Evolutionary conservation across 768 basidiomycete species (phyloP).

Genomic region (Coprinellus aureogranulatus): DNA sequence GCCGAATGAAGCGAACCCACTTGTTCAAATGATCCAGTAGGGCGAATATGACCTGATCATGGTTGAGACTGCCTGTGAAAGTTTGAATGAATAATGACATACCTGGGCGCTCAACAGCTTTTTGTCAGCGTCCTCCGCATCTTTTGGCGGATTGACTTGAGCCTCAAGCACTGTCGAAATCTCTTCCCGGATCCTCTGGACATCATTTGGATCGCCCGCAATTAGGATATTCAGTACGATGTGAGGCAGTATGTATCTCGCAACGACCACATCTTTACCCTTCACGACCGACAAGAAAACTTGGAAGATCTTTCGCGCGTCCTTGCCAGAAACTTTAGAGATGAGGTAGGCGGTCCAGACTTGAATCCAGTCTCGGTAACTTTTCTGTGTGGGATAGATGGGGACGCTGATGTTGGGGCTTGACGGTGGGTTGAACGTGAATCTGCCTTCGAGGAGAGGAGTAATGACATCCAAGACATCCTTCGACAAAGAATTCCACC

Average conservation of each 20-base stretch:
- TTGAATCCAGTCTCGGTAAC: slow-evolving; percentile 97
- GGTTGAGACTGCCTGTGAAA: background rate
- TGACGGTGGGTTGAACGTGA: slow-evolving; percentile 47
- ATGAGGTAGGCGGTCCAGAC: slow-evolving; percentile 84
- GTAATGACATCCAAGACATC: slow-evolving; percentile 83
- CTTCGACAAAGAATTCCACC: slow-evolving; percentile 80
- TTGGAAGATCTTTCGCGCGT: slow-evolving; percentile 69
- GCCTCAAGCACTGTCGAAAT: slow-evolving; percentile 81
- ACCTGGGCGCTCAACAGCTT: slow-evolving; percentile 94
- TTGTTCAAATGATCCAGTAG: slow-evolving; percentile 92
- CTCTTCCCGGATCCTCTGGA: slow-evolving; percentile 67
- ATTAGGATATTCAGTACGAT: slow-evolving; percentile 83
- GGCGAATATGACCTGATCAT: slow-evolving; percentile 79
- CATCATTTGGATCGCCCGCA: slow-evolving; percentile 63
- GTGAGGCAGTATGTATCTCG: slow-evolving; percentile 87
- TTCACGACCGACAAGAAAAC: slow-evolving; percentile 76
- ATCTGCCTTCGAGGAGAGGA: slow-evolving; percentile 74
- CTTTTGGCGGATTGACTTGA: slow-evolving; percentile 66
- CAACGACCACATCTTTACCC: slow-evolving; percentile 92
- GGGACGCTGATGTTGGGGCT: slow-evolving; percentile 53
- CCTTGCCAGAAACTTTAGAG: slow-evolving; percentile 51
- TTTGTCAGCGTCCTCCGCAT: slow-evolving; percentile 70
- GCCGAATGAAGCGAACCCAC: slow-evolving; percentile 78
- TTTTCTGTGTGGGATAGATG: slow-evolving; percentile 71
- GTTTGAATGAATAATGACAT: slow-evolving; percentile 11